Evolutionary conservation across 495 filamentous ascomycete species (phyloP), one percentile per base, ranked within the genome.

Genomic region (Hypoxylon intermedium): DNA sequence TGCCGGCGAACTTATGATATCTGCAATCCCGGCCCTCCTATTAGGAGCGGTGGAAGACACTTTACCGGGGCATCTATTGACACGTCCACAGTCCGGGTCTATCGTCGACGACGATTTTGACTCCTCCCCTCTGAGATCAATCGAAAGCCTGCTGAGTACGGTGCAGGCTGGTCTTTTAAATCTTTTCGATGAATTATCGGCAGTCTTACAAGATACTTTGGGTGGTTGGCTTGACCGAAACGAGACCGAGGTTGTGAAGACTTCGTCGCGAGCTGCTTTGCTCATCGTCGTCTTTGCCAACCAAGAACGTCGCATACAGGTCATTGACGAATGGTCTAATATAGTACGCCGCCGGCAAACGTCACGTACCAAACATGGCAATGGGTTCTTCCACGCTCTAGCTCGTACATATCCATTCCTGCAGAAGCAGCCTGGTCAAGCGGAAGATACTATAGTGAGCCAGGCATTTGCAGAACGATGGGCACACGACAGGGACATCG

Each of bases 1-100:
- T 7, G 77, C 79, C 9, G 82, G 85, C 43, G 75, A 74, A 36
- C 75, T 91, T 7, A 77, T 90, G 36, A 67, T 78, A 7, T 75
- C 79, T 19, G 63, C 71, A 6, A 61, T 73, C 16, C 78, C 77
- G 0, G 23, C 75, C 2, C 70, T 81, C 26, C 71, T 69, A 13
- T n/a, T 68, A 19, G 47, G 38, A 9, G 33, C 53, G 30, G 19
- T 34, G 12, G 33, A 43, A 13, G 30, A 41, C 20, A 23, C 5
- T 5, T 26, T 53, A 20, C 42, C 26, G 13, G 41, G 34, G 13
- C 13, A 21, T 9, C 34, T 34, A 23, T 9, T 24, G 5, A 41
- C 16, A 42, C 15, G 2, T 44, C 18, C 69, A 16, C 53, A 45
- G 20, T 41, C 43, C 4, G 62, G 65, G 21, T 28, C 36, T 43